Evolutionary conservation across 2,329 filamentous ascomycete genomes (phyloP).

Genomic region (Pyricularia sp.): DNA sequence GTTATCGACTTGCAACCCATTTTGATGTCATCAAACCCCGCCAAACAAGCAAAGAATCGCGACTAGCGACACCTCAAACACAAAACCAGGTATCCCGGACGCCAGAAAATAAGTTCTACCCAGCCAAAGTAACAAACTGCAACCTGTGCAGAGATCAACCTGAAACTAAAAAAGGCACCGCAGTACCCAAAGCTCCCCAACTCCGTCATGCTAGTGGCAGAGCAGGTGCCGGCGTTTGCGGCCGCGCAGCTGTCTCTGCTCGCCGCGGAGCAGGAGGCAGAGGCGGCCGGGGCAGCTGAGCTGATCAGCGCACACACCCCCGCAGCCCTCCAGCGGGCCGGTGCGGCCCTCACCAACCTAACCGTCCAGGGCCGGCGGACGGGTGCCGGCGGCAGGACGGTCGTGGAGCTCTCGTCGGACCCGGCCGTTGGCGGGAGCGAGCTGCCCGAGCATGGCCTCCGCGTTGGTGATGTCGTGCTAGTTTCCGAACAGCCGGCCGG

Average conservation of each 20-base stretch:
- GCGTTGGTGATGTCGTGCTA: constrained; percentile 69
- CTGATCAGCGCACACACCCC: constrained; percentile 62
- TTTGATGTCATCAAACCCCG: neutral
- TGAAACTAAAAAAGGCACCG: neutral
- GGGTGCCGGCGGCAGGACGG: constrained; percentile 81
- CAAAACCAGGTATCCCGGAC: neutral
- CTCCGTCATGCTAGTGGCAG: neutral
- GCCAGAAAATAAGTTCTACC: neutral
- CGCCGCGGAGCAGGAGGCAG: constrained; percentile 60
- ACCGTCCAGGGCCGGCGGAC: constrained; percentile 68
- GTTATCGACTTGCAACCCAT: neutral
- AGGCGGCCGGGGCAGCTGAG: constrained; percentile 59
- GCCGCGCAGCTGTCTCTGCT: constrained; percentile 62
- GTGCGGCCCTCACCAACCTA: constrained; percentile 72
- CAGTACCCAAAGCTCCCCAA: neutral
- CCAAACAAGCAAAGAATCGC: neutral
- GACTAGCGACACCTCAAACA: neutral
- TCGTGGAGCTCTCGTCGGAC: constrained; percentile 62
- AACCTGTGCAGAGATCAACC: neutral
- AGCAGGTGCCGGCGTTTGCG: constrained; percentile 47
- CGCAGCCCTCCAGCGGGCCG: constrained; percentile 60
- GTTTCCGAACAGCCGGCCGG: constrained; percentile 68
- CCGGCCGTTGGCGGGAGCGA: constrained; percentile 48
- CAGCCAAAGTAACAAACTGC: neutral
- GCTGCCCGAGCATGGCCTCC: constrained; percentile 66